Evolutionary conservation across 306 rosid species (phyloP).

Genomic region (Inga oerstediana): DNA sequence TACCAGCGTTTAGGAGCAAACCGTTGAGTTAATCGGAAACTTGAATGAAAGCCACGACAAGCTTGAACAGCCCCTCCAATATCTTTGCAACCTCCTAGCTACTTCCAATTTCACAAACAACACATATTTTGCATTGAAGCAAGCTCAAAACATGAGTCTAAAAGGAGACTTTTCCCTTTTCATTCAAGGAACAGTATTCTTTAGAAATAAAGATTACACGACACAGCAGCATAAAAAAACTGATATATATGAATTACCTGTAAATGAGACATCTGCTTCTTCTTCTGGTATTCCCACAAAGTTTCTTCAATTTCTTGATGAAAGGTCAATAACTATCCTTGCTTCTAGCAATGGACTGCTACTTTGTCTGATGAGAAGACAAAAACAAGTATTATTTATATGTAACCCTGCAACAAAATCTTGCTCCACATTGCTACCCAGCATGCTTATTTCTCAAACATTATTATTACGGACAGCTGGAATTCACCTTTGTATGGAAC

Average conservation of each 20-base stretch:
- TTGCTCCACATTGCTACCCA: neutral
- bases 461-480: too few species aligned
- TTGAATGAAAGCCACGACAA: conserved; percentile 56
- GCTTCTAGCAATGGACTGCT: neutral
- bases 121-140: too few species aligned
- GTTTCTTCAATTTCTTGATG: neutral
- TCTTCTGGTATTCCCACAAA: neutral
- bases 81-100: conserved; percentile 27
- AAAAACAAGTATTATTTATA: neutral
- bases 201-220: too few species aligned
- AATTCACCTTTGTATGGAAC: neutral
- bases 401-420: neutral
- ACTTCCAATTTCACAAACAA: neutral
- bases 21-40: conserved; percentile 54
- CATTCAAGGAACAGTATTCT: neutral
- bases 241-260: neutral
- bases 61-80: conserved; percentile 48
- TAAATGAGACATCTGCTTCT: neutral
- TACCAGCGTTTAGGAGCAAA: conserved; percentile 48
- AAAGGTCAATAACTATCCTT: neutral
- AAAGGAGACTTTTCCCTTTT: neutral
- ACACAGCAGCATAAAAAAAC: too few species aligned
- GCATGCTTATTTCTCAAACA: neutral
- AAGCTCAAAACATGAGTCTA: neutral
- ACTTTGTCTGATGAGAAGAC: neutral